Evolutionary conservation across 768 basidiomycete species (phyloP).

Genomic region (Paxillus rubicundulus): DNA sequence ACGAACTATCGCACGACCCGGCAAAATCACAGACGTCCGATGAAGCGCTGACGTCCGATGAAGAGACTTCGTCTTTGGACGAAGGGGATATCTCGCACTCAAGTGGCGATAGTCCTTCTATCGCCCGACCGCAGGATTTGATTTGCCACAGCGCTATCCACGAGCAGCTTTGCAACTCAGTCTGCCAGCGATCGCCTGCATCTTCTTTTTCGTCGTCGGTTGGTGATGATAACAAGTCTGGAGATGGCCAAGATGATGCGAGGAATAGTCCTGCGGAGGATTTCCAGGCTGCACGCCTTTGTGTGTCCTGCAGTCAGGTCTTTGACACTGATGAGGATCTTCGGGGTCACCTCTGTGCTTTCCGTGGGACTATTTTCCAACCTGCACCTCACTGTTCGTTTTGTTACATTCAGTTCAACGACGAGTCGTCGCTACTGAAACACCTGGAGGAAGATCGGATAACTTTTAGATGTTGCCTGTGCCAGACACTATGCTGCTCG

Average conservation of each 20-base stretch:
- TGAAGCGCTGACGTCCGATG: no score
- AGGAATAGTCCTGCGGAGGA: not conserved
- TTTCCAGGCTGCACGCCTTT: slow-evolving; percentile 1
- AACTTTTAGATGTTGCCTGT: slow-evolving; percentile 19
- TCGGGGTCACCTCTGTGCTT: slow-evolving; percentile 15
- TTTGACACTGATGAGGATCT: slow-evolving; percentile 13
- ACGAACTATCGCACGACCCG: no score
- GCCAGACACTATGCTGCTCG: slow-evolving; percentile 21
- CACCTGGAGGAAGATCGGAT: slow-evolving; percentile 10
- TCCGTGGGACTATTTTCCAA: slow-evolving; percentile 7
- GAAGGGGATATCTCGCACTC: no score
- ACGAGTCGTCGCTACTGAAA: slow-evolving; percentile 12
- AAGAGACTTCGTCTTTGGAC: no score
- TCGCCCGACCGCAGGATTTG: not conserved
- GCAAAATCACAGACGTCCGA: not conserved
- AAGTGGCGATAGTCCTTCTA: not conserved
- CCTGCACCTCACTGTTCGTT: slow-evolving; percentile 15
- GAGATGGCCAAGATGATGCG: not conserved
- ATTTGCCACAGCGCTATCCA: not conserved
- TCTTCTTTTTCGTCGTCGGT: not conserved
- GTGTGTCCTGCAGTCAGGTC: slow-evolving; percentile 13
- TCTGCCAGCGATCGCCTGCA: slow-evolving; percentile 4
- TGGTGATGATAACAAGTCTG: not conserved
- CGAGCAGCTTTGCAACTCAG: slow-evolving; percentile 1
- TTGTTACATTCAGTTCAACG: slow-evolving; percentile 25